phyloP scores from a whole-genome alignment of 257 asterid species.

The Forsythia suspensa region DNA sequence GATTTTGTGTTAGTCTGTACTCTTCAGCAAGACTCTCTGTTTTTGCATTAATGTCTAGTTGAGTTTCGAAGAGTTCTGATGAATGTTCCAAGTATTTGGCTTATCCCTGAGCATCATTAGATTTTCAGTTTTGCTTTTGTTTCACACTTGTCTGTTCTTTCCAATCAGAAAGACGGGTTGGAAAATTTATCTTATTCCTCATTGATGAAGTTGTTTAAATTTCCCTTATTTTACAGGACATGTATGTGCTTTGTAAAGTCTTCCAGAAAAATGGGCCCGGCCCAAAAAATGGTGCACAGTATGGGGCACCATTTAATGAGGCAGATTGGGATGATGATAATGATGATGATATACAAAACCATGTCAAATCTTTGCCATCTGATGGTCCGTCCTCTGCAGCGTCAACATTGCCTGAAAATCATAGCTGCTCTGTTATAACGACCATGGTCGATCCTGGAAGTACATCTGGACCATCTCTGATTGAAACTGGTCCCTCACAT shows the following conservation, averaged over 20 bases:
- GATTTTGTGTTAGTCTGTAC: background rate
- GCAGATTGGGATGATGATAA: slow-evolving; percentile 44
- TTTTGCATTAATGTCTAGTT: background rate
- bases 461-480: background rate
- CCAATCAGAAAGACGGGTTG: background rate
- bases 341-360: background rate
- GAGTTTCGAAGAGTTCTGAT: background rate
- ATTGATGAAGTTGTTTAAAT: background rate
- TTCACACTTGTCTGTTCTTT: background rate
- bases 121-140: background rate
- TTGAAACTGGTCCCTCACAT: background rate
- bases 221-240: slow-evolving; percentile 28
- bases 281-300: slow-evolving; percentile 51
- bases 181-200: background rate
- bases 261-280: slow-evolving; percentile 48
- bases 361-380: slow-evolving; percentile 14
- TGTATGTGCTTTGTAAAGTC: slow-evolving; percentile 41
- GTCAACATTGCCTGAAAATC: background rate
- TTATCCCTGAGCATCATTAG: background rate
- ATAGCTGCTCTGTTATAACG: background rate
- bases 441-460: slow-evolving; percentile 18
- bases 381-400: slow-evolving; percentile 10
- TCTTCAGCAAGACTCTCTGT: background rate
- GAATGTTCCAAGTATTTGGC: background rate
- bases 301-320: slow-evolving; percentile 51